Evolutionary conservation across 2,329 filamentous ascomycete genomes (phyloP), one percentile per base, ranked within the genome.

Genomic region (Paecilomyces dactylethromorphus): DNA sequence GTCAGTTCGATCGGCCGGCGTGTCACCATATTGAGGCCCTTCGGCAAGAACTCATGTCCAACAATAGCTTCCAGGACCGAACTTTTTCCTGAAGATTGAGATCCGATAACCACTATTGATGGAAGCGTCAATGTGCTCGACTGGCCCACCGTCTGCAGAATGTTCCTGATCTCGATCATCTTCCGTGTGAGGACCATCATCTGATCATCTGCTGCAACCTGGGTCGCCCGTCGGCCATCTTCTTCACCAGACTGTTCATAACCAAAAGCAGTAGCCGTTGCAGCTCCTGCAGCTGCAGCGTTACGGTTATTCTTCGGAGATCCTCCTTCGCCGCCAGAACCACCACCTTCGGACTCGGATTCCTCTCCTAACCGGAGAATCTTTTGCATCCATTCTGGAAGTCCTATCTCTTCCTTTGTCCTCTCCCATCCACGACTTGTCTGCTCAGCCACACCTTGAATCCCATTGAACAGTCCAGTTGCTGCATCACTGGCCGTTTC

Each of bases 101-200:
- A 99, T 24, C 94, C 94, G 66, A 99, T 97, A 39, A 99, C 94
- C n/a, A 99, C 94, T 59, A 99, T 99, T 0, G 95, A 97, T 0
- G 94, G 94, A 22, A 99, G 79, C 1, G 90, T 93, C 63, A 99
- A 79, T 2, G 90, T 86, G 64, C 89, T 91, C 0, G 92, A 95
- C 78, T 99, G 93, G 33, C 92, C 95, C 53, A 99, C 90, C 26
- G 88, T 91, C 69, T 95, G 90, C 24, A 99, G 81, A 58, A 99
- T 91, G 65, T 88, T 92, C 65, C 95, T 84, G 59, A 99, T 97
- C 79, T 99, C 94, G 69, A 99, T 99, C 94, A 99, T 99, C 78
- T 97, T 97, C 79, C 94, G 93, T 1, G 95, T 99, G 69, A 99
- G 80, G 65, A 97, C 82, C 94, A 99, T 99, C 93, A 99, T 99